Conservation (phyloP, 139 green algal species). For the Yamagishiella unicocca region DNA sequence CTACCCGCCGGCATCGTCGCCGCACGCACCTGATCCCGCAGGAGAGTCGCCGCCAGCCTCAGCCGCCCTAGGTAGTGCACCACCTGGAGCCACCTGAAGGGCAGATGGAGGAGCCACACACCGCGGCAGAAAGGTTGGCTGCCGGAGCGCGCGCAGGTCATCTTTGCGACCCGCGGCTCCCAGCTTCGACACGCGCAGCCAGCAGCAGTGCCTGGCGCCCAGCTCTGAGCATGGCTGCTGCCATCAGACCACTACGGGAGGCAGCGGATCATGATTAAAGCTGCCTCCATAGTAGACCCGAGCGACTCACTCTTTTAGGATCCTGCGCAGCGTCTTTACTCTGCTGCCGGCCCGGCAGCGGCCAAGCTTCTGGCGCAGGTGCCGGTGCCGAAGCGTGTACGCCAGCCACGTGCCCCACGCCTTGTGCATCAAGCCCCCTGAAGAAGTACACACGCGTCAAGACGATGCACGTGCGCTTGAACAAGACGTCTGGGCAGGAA, state of each 20-base stretch:
- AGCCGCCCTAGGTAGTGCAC: conserved; percentile 1
- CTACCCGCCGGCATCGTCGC: too few species aligned
- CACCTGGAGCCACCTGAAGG: background rate
- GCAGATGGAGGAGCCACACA: too few species aligned
- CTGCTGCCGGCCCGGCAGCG: background rate
- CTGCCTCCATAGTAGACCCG: too few species aligned
- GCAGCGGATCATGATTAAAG: too few species aligned
- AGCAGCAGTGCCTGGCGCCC: too few species aligned
- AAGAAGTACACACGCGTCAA: background rate
- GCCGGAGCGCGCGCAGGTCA: too few species aligned
- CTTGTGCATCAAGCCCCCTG: conserved; percentile 48
- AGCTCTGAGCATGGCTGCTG: too few species aligned
- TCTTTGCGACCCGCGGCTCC: too few species aligned
- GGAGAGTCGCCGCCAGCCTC: background rate
- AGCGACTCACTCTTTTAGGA: background rate
- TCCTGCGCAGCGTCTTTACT: background rate
- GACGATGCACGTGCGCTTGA: background rate
- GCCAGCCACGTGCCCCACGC: conserved; percentile 39
- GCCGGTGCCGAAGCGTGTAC: background rate
- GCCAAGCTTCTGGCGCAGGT: conserved; percentile 3
- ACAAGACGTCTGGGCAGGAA: too few species aligned
- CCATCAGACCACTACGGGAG: too few species aligned
- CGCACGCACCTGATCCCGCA: background rate
- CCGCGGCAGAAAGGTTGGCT: too few species aligned
- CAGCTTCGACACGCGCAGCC: too few species aligned